Evolutionary conservation across 1,284 basidiomycete species (phyloP), one percentile per base, ranked within the genome.

Genomic region (Cutaneotrichosporon dermatis): DNA sequence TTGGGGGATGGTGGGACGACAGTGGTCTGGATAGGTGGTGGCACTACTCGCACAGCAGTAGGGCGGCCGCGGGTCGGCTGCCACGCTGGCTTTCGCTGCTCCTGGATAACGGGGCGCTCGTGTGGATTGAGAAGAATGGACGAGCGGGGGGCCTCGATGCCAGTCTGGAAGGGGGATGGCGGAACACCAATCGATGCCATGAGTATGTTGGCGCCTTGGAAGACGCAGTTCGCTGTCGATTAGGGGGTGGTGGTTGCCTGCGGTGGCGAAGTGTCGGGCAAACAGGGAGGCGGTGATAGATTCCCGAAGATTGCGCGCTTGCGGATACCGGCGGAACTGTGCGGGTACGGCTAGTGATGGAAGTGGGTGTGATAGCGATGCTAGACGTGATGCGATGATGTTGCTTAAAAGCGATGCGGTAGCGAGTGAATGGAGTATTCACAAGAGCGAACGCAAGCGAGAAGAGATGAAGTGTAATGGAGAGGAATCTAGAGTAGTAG

Each of bases 51-150:
- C 9, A 35, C 42, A 33, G 48, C 52, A 10, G 48, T 48, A 8
- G 33, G 58, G n/a, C 33, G 15, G 13, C 43, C 42, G 34, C 42
- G 42, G 44, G 50, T 5, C 11, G 55, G 39, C 46, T 36, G 33
- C 12, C 15, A 46, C 11, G 42, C 16, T 5, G 41, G 16, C 7
- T 25, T 43, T 25, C 44, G 37, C 51, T 40, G 51, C 37, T 41
- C 50, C 51, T 34, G 42, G 36, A 46, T 50, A 15, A 33, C 43
- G 40, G 48, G 57, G 41, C 39, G 45, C 9, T 54, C 52, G 41
- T 44, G 34, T 34, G 42, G 40, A 45, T 62, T 63, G 51, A 59
- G 54, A 45, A 61, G 57, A 53, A 66, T 66, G 25, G 60, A 54
- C 39, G 57, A 49, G 33, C 54, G 39, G 43, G 52, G 54, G 25